phyloP scores from a whole-genome alignment of 768 basidiomycete species.

The Heimioporus sp. region DNA sequence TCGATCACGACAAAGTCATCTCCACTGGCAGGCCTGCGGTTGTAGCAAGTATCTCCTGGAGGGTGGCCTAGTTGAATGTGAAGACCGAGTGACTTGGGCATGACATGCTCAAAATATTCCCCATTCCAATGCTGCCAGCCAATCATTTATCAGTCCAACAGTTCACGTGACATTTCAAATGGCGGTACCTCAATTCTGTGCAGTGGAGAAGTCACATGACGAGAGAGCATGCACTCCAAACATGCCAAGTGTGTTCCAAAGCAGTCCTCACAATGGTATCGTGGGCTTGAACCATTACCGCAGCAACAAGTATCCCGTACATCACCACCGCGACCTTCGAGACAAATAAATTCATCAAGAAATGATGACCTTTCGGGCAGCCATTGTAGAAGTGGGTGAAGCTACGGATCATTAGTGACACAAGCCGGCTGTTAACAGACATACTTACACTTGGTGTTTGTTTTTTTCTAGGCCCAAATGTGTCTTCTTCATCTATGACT shows the following conservation, averaged over 20 bases:
- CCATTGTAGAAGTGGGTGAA: background rate
- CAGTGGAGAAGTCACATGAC: conserved; percentile 10
- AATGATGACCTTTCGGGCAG: background rate
- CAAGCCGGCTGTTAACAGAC: background rate
- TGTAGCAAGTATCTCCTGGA: conserved; percentile 3
- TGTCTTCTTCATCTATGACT: background rate
- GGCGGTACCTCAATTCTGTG: conserved; percentile 14
- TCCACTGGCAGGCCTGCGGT: background rate
- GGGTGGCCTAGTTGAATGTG: conserved; percentile 22
- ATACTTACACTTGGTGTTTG: background rate
- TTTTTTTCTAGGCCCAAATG: background rate
- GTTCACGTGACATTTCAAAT: background rate
- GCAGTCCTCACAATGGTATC: conserved; percentile 8
- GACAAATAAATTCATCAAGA: conserved; percentile 2
- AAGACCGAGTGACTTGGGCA: conserved; percentile 15
- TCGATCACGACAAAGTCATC: conserved; percentile 21
- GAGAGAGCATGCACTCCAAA: background rate
- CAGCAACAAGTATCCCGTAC: background rate
- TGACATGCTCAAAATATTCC: conserved; percentile 4
- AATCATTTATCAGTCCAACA: background rate
- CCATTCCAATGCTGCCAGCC: conserved; percentile 18
- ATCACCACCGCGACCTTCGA: background rate
- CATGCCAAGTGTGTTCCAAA: conserved; percentile 6
- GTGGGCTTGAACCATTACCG: background rate
- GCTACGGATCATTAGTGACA: background rate